A percentile compares a stretch with the other conserved stretches of the same genome.
Conservation (phyloP, 495 filamentous ascomycete species). For the Penicillium coffeae region DNA sequence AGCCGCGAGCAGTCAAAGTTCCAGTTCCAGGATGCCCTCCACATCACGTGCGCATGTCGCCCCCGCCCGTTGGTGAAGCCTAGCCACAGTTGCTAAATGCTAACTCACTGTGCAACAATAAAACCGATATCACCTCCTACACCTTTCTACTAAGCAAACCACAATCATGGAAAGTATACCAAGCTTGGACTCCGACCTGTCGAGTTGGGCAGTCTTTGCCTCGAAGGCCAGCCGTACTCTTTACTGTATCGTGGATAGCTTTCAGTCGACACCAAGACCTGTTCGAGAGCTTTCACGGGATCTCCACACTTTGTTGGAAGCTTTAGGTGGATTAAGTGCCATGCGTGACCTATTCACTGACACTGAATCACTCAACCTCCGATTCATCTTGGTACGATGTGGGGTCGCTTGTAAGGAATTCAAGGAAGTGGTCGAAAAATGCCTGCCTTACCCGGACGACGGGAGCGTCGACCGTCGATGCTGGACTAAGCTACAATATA, state of each 20-base stretch:
- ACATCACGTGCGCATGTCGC: not conserved
- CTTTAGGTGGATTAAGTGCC: not conserved
- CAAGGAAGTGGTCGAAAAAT: not conserved
- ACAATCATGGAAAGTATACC: not conserved
- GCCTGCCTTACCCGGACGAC: not conserved
- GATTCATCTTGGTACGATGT: not conserved
- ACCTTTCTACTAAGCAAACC: not conserved
- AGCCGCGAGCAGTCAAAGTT: too few relatives aligned
- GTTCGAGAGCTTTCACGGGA: not conserved
- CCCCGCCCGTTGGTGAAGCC: not conserved
- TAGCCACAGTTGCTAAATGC: not conserved
- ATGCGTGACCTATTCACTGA: not conserved
- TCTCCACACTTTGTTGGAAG: not conserved
- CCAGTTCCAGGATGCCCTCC: too few relatives aligned
- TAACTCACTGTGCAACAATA: not conserved
- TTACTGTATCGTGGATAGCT: not conserved
- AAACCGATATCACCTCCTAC: not conserved
- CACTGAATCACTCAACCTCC: not conserved
- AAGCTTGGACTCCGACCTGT: not conserved
- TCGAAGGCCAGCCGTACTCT: not conserved
- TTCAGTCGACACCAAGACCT: not conserved
- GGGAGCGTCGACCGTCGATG: not conserved
- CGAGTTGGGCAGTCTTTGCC: not conserved
- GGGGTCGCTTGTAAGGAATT: not conserved
- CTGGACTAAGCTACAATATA: not conserved